phyloP scores from a whole-genome alignment of 2,329 filamentous ascomycete genomes.

The Akanthomyces dipterigenus region DNA sequence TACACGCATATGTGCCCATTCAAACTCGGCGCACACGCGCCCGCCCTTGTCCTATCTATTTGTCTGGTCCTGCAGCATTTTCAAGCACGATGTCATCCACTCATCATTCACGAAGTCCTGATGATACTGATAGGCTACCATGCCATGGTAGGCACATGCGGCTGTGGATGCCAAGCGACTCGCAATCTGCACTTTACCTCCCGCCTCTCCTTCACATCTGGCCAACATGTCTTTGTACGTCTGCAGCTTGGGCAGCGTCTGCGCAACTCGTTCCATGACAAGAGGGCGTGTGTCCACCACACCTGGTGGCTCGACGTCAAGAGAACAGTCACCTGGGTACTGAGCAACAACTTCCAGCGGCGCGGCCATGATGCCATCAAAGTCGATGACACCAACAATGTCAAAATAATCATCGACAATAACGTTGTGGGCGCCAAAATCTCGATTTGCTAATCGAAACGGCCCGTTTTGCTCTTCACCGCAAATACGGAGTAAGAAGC shows the following conservation, averaged over 20 bases:
- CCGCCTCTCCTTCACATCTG: background rate
- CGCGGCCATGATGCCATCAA: conserved; percentile 5
- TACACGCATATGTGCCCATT: too few species aligned
- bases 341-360: conserved; percentile 6
- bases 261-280: background rate
- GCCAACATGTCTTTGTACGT: background rate
- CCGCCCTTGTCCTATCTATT: background rate
- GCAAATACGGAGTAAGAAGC: background rate
- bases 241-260: background rate
- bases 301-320: background rate
- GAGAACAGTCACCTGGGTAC: background rate
- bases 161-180: background rate
- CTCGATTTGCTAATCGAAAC: conserved; percentile 7
- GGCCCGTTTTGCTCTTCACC: background rate
- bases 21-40: too few species aligned
- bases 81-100: background rate
- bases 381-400: conserved; percentile 8
- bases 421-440: conserved; percentile 6
- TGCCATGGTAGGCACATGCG: background rate
- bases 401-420: conserved; percentile 8
- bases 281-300: background rate
- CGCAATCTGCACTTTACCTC: background rate
- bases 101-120: background rate
- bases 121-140: background rate
- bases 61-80: background rate